Evolutionary conservation across 208 protist genomes (phyloP).

Genomic region (Kentomonas sorsogonicus): DNA sequence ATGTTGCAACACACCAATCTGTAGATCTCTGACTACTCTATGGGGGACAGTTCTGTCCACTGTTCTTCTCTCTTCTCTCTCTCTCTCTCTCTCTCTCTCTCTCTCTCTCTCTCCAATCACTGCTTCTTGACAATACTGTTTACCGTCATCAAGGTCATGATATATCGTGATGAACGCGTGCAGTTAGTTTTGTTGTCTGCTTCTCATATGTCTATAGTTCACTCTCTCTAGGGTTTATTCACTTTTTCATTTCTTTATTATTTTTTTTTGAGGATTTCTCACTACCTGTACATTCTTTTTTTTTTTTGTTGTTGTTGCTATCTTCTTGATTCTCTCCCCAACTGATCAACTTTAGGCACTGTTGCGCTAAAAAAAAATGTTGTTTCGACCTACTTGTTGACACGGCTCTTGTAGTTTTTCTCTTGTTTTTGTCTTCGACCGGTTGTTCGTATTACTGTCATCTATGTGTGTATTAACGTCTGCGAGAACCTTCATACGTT

Average conservation of each 20-base stretch:
- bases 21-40: no score
- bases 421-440: no score
- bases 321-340: slow-evolving; percentile 8
- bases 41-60: not conserved
- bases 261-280: slow-evolving; percentile 4
- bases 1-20: no score
- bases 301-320: slow-evolving; percentile 8
- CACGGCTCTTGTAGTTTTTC: no score
- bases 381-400: no score
- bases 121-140: not conserved
- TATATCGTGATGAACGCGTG: not conserved
- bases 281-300: slow-evolving; percentile 7
- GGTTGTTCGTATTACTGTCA: not conserved
- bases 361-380: not conserved
- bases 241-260: not conserved
- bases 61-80: not conserved
- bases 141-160: not conserved
- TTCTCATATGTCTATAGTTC: not conserved
- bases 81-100: not conserved
- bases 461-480: no score
- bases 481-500: no score
- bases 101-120: not conserved
- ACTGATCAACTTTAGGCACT: not conserved
- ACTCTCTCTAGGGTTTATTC: not conserved
- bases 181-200: slow-evolving; percentile 7